A percentile compares a stretch with the other conserved stretches of the same genome.
These are phyloP conservation scores for Helotiales sp. DNA, from an alignment of 2,329 filamentous ascomycete genomes.

Conservation along the genomic window DNA sequence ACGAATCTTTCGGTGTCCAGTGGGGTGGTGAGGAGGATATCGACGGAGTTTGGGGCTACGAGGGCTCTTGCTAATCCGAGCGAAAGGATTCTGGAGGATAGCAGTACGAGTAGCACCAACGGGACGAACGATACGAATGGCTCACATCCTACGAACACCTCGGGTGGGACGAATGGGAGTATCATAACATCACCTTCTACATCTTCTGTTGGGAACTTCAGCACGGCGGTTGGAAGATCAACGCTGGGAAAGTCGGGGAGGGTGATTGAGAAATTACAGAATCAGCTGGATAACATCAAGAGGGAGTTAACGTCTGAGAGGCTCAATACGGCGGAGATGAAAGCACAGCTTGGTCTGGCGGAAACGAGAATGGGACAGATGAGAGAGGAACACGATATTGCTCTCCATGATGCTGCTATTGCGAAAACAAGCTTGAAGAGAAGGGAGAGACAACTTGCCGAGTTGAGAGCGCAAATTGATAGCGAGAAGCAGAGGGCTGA, in stretches of 20 bases:
- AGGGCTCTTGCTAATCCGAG: slow-evolving; percentile 21
- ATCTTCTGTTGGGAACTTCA: slow-evolving; percentile 45
- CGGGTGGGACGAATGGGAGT: no score
- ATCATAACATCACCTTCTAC: slow-evolving; percentile 12
- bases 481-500: slow-evolving; percentile 62
- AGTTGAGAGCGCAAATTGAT: slow-evolving; percentile 63
- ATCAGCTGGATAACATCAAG: slow-evolving; percentile 76
- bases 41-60: slow-evolving; percentile 33
- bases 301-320: slow-evolving; percentile 69
- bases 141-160: no score
- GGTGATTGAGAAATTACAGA: slow-evolving; percentile 79
- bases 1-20: slow-evolving; percentile 13
- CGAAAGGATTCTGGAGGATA: slow-evolving; percentile 3
- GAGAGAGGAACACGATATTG: slow-evolving; percentile 67
- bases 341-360: slow-evolving; percentile 64
- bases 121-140: no score
- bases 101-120: neutral
- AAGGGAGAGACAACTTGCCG: slow-evolving; percentile 74
- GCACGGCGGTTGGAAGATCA: slow-evolving; percentile 68
- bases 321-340: slow-evolving; percentile 68
- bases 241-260: slow-evolving; percentile 73
- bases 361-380: slow-evolving; percentile 72
- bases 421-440: slow-evolving; percentile 70
- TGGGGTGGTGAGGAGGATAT: slow-evolving; percentile 29
- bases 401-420: slow-evolving; percentile 68